Conservation (phyloP, 306 rosid species). For the Leucaena leucocephala region DNA sequence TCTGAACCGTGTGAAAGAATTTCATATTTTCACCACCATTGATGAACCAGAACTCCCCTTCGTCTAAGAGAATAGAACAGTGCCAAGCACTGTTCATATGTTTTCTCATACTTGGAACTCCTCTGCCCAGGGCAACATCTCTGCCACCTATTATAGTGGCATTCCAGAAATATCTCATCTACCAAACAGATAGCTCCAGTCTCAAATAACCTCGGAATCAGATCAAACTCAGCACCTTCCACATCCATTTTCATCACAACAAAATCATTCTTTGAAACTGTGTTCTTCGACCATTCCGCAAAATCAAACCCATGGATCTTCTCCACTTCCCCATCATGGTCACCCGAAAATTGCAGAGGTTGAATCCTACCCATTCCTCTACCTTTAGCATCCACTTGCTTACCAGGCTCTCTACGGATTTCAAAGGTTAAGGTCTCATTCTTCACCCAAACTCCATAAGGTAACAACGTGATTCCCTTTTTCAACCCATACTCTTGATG, state of each 20-base stretch:
- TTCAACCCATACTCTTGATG: constrained; percentile 75
- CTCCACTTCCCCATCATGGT: constrained; percentile 56
- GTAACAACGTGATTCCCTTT: constrained; percentile 65
- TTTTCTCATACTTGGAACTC: constrained; percentile 81
- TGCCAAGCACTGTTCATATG: constrained; percentile 79
- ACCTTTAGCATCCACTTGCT: constrained; percentile 52
- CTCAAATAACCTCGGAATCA: constrained; percentile 83
- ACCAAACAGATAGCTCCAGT: constrained; percentile 89
- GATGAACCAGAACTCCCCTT: constrained; percentile 94
- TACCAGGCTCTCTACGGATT: constrained; percentile 63
- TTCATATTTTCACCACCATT: constrained; percentile 64
- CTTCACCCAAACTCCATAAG: constrained; percentile 96
- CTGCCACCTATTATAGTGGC: constrained; percentile 97
- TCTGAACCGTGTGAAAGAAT: constrained; percentile 5
- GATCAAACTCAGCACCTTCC: constrained; percentile 89
- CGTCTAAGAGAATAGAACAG: constrained; percentile 68
- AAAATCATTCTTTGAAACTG: constrained; percentile 70
- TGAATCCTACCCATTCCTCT: constrained; percentile 98
- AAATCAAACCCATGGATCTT: constrained; percentile 85
- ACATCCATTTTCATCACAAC: constrained; percentile 98
- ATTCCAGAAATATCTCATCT: constrained; percentile 92
- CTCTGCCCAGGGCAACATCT: constrained; percentile 91
- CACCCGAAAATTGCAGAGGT: constrained; percentile 46
- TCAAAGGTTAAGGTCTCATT: constrained; percentile 84
- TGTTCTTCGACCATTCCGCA: constrained; percentile 76